These are phyloP conservation scores for Penicillium steckii DNA, from an alignment of 495 filamentous ascomycete species.

Conservation along the genomic window DNA sequence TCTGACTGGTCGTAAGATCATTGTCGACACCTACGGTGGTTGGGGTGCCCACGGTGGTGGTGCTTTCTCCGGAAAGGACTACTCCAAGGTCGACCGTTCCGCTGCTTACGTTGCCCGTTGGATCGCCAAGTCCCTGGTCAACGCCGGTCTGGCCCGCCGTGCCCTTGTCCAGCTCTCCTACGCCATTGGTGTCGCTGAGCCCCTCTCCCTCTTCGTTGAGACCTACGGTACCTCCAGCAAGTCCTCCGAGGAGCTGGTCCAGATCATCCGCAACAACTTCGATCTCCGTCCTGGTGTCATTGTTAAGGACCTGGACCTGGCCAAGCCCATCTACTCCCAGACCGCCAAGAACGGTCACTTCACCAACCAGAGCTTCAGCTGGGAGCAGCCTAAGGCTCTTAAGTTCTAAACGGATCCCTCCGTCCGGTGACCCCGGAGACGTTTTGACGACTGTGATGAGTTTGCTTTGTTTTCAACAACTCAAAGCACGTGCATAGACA, in stretches of 20 bases:
- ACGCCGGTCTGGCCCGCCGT: constrained; percentile 84
- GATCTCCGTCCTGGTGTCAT: constrained; percentile 97
- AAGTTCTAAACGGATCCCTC: constrained; percentile 63
- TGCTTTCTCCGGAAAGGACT: constrained; percentile 99
- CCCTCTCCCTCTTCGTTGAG: constrained; percentile 76
- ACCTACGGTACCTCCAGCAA: constrained; percentile 67
- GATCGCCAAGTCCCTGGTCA: constrained; percentile 97
- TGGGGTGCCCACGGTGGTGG: constrained; percentile 99
- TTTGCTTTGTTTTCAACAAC: constrained; percentile 63
- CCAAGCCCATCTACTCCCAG: constrained; percentile 95
- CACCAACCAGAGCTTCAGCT: constrained; percentile 95
- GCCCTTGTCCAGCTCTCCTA: constrained; percentile 96
- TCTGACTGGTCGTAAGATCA: constrained; percentile 99
- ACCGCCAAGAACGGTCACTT: constrained; percentile 99
- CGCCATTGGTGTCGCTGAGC: constrained; percentile 98
- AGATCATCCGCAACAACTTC: constrained; percentile 94
- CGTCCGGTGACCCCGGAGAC: constrained; percentile 21
- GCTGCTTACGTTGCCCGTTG: constrained; percentile 96
- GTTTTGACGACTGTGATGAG: constrained; percentile 53
- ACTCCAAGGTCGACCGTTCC: constrained; percentile 99
- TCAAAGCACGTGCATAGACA: constrained; percentile 53
- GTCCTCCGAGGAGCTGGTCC: constrained; percentile 85
- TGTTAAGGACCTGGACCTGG: constrained; percentile 93
- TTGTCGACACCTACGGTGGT: constrained; percentile 99
- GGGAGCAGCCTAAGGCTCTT: constrained; percentile 97